A percentile compares a stretch with the other conserved stretches of the same genome.
phyloP scores from a whole-genome alignment of 371 early-diverging fungal species.

The Chytridium lagenaria region DNA sequence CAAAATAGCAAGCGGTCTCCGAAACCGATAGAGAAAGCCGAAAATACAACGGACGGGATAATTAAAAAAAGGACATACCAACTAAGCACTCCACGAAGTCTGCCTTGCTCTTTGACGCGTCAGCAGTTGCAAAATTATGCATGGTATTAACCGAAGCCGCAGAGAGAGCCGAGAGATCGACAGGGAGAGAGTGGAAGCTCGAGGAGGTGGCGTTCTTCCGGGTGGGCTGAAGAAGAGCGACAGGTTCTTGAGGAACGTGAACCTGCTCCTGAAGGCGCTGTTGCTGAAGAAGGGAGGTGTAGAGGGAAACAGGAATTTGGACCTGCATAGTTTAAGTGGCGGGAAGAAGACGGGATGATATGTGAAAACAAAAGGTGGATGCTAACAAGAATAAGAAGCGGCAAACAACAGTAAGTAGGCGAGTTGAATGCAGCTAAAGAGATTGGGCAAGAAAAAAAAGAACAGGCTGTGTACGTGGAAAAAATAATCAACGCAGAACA shows the following conservation, averaged over 20 bases:
- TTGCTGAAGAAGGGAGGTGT: constrained; percentile 33
- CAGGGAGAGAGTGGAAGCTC: constrained; percentile 15
- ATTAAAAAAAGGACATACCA: constrained; percentile 31
- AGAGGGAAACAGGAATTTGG: constrained; percentile 39
- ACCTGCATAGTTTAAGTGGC: constrained; percentile 27
- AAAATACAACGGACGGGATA: not conserved
- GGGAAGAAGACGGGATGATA: not conserved
- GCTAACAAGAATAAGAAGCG: not conserved
- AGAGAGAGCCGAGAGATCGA: constrained; percentile 18
- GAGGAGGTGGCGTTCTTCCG: not conserved
- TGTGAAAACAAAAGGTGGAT: not conserved
- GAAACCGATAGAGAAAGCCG: constrained; percentile 4
- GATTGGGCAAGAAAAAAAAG: not conserved
- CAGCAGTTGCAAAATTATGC: constrained; percentile 8
- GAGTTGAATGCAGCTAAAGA: no score
- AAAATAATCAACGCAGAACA: not conserved
- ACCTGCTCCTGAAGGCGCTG: constrained; percentile 16
- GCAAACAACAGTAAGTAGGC: no score
- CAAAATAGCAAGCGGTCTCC: not conserved
- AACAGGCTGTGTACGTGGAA: not conserved
- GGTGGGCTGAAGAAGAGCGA: not conserved
- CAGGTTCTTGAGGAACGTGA: not conserved
- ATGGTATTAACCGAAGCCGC: not conserved
- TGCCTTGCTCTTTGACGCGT: constrained; percentile 26
- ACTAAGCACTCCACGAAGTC: constrained; percentile 51